Conservation (phyloP, 2,329 filamentous ascomycete genomes). For the Cytospora piceae region DNA sequence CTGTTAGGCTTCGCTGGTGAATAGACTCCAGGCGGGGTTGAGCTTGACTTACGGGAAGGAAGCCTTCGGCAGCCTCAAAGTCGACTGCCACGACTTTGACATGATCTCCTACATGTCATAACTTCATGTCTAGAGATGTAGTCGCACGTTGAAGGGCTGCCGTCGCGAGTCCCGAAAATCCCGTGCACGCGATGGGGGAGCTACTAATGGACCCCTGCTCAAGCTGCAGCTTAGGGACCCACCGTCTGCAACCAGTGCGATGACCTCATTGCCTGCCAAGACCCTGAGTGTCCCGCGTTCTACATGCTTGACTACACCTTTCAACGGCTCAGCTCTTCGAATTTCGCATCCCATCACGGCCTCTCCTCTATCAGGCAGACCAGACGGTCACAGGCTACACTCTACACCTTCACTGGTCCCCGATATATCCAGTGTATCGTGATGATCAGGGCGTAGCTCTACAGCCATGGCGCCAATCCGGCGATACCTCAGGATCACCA, state of each 20-base stretch:
- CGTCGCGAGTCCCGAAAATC: conserved; percentile 15
- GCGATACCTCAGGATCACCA: conserved; percentile 87
- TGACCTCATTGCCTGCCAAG: conserved; percentile 5
- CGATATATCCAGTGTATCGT: neutral
- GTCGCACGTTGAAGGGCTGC: conserved; percentile 7
- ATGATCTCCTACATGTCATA: conserved; percentile 36
- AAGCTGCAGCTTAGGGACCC: neutral
- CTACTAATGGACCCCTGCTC: neutral
- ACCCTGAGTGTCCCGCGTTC: neutral
- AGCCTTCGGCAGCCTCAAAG: conserved; percentile 74
- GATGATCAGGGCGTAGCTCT: neutral
- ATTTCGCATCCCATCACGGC: neutral
- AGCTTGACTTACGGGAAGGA: conserved; percentile 64
- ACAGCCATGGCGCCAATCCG: conserved; percentile 79
- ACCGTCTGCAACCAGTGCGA: neutral
- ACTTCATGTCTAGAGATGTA: conserved; percentile 10
- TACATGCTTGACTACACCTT: neutral
- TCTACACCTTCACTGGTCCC: neutral
- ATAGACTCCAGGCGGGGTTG: neutral
- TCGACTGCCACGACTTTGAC: conserved; percentile 71
- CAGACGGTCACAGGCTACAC: neutral
- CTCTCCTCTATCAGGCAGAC: neutral
- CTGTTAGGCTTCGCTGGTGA: conserved; percentile 31
- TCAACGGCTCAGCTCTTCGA: neutral
- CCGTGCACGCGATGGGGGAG: conserved; percentile 1